Base-by-base conservation (phyloP, 1,139 yeast species). In the Geotrichum fermentans region DNA sequence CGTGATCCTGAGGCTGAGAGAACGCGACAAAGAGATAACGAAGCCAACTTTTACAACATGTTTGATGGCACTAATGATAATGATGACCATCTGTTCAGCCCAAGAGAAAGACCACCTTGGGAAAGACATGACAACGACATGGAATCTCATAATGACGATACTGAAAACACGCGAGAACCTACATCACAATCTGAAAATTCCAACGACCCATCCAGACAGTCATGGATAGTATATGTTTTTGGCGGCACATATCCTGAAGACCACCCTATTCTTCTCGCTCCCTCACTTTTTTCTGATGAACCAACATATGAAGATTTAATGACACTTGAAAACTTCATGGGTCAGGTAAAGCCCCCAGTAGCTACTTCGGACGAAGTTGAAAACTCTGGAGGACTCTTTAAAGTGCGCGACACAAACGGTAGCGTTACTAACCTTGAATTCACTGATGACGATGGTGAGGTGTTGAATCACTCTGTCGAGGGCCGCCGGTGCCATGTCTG, bases 401-500 rank as follows among this genome's bases (percentile, higher is more conserved):
- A 47, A 6, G 57, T 66, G 40, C 40, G 46, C 36, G 43, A 29
- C 26, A 47, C 52, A 37, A 47, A 49, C 14, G 48, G 44, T 8
- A 35, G 22, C 11, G 52, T 43, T 28, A 24, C 52, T 11, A 38
- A 44, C 18, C 55, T 52, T 8, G 51, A 52, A 6, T 40, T 40
- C 13, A 39, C 53, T 3, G 56, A 50, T 14, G 22, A 13, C 18
- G 47, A 14, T 21, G 28, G 22, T 13, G 39, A 22, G 45, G 24
- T 22, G 30, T 43, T 32, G 39, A 49, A 18, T 32, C 18, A 36
- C 17, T 40, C 51, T 28, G 22, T 37, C 4, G 59, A 57, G 14
- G 74, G 71, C 32, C 58, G 70, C 28, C n/a, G n/a, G n/a, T 79
- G 83, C 59, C 72, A 75, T 1, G 75, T 79, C 8, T 79, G 83